These are phyloP conservation scores for Chlorella sorokiniana DNA, from an alignment of 139 green algal genomes.

Conservation along the genomic window DNA sequence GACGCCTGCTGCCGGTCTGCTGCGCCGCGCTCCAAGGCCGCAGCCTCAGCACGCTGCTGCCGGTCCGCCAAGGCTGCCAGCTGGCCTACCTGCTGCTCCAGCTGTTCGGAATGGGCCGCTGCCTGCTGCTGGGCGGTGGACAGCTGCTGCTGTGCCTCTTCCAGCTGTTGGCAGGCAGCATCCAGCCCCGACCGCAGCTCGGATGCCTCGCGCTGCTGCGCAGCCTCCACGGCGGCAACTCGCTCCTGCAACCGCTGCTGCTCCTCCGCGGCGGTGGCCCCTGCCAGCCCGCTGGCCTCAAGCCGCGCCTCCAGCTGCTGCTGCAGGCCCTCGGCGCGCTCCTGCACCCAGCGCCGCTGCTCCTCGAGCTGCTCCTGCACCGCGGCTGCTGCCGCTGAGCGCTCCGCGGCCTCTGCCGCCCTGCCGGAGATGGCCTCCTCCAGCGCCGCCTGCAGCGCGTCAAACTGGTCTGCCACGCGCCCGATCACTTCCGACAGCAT, in stretches of 20 bases:
- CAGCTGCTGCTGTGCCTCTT: not conserved
- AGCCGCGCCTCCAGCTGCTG: not conserved
- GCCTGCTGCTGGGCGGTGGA: not conserved
- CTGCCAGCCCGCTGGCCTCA: not conserved
- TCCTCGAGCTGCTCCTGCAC: conserved; percentile 8
- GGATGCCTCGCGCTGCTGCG: not conserved
- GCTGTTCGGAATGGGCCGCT: not conserved
- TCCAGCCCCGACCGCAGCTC: not conserved
- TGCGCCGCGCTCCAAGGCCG: not conserved
- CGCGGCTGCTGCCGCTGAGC: not conserved
- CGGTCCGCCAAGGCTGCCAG: not conserved
- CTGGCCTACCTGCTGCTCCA: conserved; percentile 15
- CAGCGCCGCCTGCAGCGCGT: conserved; percentile 38
- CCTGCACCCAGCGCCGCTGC: conserved; percentile 28
- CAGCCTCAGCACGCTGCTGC: not conserved
- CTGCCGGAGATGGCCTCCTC: conserved; percentile 32
- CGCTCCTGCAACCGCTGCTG: not conserved
- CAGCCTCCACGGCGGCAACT: not conserved
- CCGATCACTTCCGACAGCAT: conserved; percentile 28
- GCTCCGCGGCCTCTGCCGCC: conserved; percentile 14
- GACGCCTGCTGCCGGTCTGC: not conserved
- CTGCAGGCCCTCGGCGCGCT: not conserved
- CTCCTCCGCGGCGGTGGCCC: not conserved
- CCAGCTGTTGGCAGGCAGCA: not conserved
- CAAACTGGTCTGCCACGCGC: conserved; percentile 52